Conservation (phyloP, 306 rosid genomes). For the Sophora flavescens region DNA sequence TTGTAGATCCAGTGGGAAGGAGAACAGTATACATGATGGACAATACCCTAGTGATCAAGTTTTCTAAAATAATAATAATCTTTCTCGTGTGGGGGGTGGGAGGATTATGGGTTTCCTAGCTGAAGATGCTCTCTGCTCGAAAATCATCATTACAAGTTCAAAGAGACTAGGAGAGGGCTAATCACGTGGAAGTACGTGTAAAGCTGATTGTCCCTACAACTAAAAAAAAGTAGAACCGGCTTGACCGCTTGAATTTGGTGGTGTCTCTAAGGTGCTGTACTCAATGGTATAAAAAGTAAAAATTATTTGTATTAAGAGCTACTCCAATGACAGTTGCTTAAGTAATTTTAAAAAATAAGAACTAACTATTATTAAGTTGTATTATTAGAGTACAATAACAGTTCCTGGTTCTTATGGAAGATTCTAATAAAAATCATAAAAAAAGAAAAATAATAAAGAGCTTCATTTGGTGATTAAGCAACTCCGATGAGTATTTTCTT, state of each 20-base stretch:
- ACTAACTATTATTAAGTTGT: too few relatives aligned
- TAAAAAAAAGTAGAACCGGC: slow-evolving; percentile 58
- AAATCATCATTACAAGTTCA: slow-evolving; percentile 57
- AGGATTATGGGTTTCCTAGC: slow-evolving; percentile 43
- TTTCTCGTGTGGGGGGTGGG: slow-evolving; percentile 43
- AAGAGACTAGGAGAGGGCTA: slow-evolving; percentile 51
- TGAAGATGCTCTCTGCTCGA: slow-evolving; percentile 47
- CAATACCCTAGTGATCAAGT: slow-evolving; percentile 51
- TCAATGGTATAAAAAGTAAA: too few relatives aligned
- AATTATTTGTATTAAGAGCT: too few relatives aligned
- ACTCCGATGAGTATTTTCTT: too few relatives aligned
- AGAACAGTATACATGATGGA: slow-evolving; percentile 39
- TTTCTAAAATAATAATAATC: slow-evolving; percentile 55
- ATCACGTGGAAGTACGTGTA: slow-evolving; percentile 69
- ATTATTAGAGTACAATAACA: too few relatives aligned
- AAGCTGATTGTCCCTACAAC: slow-evolving; percentile 64
- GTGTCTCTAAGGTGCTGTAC: too few relatives aligned
- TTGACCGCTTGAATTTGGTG: slow-evolving; percentile 32
- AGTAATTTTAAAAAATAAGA: too few relatives aligned
- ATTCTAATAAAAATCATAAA: too few relatives aligned
- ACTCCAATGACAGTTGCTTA: too few relatives aligned
- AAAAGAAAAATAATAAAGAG: too few relatives aligned
- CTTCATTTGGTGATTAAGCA: too few relatives aligned
- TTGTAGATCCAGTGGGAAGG: slow-evolving; percentile 41
- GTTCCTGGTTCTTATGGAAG: too few relatives aligned